Evolutionary conservation across 108 stramenopile species (phyloP).

Genomic region (Discostella pseudostelligera): DNA sequence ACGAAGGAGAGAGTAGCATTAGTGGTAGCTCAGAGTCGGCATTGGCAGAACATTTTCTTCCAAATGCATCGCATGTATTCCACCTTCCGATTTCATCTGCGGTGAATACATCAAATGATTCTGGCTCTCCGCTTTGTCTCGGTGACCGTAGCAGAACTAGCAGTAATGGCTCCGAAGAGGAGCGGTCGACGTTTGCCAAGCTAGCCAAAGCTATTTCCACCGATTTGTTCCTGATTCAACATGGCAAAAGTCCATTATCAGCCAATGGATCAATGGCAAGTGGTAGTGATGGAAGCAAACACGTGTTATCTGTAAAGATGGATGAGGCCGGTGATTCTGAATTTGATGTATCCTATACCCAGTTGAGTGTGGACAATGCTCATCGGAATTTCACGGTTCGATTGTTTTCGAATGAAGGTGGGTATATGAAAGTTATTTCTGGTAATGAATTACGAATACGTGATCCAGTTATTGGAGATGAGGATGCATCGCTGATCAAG

Average conservation of each 20-base stretch:
- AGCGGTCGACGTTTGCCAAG: slow-evolving; percentile 53
- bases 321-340: slow-evolving; percentile 45
- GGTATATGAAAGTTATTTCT: slow-evolving; percentile 54
- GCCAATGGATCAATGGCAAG: slow-evolving; percentile 4
- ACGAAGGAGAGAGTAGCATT: neutral
- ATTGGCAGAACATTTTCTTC: slow-evolving; percentile 10
- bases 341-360: slow-evolving; percentile 65
- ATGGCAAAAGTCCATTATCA: slow-evolving; percentile 35
- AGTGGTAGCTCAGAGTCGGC: neutral
- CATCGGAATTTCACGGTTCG: slow-evolving; percentile 49
- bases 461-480: slow-evolving; percentile 76
- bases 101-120: slow-evolving; percentile 70
- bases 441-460: slow-evolving; percentile 54
- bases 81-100: slow-evolving; percentile 74
- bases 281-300: slow-evolving; percentile 11
- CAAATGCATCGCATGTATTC: slow-evolving; percentile 52
- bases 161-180: slow-evolving; percentile 44
- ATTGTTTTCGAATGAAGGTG: slow-evolving; percentile 78
- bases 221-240: slow-evolving; percentile 68
- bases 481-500: slow-evolving; percentile 21
- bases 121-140: slow-evolving; percentile 66
- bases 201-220: slow-evolving; percentile 69
- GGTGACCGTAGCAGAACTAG: slow-evolving; percentile 25
- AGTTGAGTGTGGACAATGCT: slow-evolving; percentile 53
- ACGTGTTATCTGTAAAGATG: slow-evolving; percentile 20